Evolutionary conservation across 768 basidiomycete species (phyloP).

Genomic region (Dacryopinax spathularia): DNA sequence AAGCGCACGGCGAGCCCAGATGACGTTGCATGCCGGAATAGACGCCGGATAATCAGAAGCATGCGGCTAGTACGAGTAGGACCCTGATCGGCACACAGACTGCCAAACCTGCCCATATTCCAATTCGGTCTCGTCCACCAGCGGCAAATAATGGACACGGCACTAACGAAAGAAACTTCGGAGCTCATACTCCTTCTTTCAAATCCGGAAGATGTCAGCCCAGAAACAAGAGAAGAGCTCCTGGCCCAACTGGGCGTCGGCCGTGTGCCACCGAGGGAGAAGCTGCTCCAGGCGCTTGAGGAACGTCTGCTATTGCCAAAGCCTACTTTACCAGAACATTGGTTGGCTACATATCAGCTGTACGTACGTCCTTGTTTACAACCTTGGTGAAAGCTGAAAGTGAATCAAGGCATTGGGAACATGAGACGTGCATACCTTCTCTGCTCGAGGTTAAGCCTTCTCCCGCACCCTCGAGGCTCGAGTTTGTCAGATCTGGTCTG

Average conservation of each 20-base stretch:
- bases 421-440: constrained; percentile 43
- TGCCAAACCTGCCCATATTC: no score
- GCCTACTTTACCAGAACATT: constrained; percentile 48
- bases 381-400: constrained; percentile 1
- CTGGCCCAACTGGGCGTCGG: constrained; percentile 47
- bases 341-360: constrained; percentile 75
- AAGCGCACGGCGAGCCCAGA: no score
- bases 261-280: constrained; percentile 40
- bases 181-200: not conserved
- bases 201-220: not conserved
- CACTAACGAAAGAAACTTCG: not conserved
- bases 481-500: constrained; percentile 65
- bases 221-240: constrained; percentile 17
- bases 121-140: no score
- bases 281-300: constrained; percentile 58
- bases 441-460: constrained; percentile 53
- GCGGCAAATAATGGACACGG: not conserved
- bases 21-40: no score
- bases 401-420: constrained; percentile 53
- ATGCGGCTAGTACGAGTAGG: no score
- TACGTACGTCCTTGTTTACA: constrained; percentile 26
- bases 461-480: constrained; percentile 56
- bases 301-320: constrained; percentile 58
- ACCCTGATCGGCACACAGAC: no score
- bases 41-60: no score